These are phyloP conservation scores for Trypanosoma platydactyli DNA, from an alignment of 208 protist genomes.

Conservation along the genomic window DNA sequence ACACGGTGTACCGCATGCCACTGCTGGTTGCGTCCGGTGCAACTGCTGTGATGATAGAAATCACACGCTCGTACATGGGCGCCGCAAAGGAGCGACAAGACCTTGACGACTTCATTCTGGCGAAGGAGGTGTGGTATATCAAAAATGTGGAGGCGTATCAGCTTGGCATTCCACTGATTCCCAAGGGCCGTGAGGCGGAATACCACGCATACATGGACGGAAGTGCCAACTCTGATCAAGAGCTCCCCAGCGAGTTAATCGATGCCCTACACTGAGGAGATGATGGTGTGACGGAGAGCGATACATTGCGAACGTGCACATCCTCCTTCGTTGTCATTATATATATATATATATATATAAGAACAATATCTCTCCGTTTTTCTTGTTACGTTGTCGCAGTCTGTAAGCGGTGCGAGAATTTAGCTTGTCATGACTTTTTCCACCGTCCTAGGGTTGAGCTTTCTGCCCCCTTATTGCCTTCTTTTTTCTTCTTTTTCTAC, in stretches of 20 bases:
- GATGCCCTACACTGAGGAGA: conserved; percentile 39
- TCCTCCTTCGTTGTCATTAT: neutral
- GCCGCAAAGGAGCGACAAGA: conserved; percentile 80
- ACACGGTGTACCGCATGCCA: conserved; percentile 80
- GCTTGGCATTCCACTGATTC: conserved; percentile 76
- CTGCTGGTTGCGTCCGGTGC: conserved; percentile 65
- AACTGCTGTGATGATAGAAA: conserved; percentile 69
- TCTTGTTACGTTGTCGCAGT: neutral
- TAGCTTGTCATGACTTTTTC: neutral
- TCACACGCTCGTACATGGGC: conserved; percentile 74
- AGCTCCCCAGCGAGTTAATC: conserved; percentile 54
- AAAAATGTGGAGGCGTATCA: conserved; percentile 91
- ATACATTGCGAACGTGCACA: neutral
- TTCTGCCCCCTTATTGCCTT: too few relatives aligned
- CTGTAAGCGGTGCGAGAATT: neutral
- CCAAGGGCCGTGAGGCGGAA: conserved; percentile 65
- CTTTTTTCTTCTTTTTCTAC: conserved; percentile 12
- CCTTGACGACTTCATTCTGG: conserved; percentile 83
- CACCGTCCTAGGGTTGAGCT: too few relatives aligned
- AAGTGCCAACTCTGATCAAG: conserved; percentile 25
- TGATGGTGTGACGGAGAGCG: neutral
- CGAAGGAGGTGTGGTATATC: conserved; percentile 91
- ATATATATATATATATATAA: conserved; percentile 17
- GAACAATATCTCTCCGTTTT: too few relatives aligned
- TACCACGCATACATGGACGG: conserved; percentile 70